Percentiles rank a stretch among this genome's conserved stretches.
phyloP scores from a whole-genome alignment of 75 land plant species.

The Adiantum capillusveneris region DNA sequence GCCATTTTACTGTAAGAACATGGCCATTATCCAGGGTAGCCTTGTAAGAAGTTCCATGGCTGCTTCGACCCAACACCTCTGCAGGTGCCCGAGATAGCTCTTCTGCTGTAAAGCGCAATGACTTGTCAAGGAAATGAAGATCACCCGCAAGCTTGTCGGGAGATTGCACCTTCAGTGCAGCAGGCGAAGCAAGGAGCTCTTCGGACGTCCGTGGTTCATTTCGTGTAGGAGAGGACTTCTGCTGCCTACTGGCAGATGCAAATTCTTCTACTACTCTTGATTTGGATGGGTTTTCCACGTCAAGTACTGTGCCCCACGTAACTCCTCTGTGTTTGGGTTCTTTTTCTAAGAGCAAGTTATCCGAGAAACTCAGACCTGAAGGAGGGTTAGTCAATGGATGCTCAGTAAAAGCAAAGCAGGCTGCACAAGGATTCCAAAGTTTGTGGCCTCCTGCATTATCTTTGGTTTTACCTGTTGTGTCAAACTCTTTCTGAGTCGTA shows the following conservation, averaged over 20 bases:
- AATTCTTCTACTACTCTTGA: neutral
- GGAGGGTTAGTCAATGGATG: neutral
- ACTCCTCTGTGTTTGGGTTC: no score
- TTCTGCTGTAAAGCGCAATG: constrained; percentile 65
- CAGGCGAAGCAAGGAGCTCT: constrained; percentile 38
- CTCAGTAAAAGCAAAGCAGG: neutral
- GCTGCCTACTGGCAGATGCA: neutral
- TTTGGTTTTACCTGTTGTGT: neutral
- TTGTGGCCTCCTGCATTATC: neutral
- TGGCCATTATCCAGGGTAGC: constrained; percentile 81
- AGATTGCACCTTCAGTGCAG: constrained; percentile 53
- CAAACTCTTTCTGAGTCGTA: neutral
- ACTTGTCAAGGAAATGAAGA: constrained; percentile 58
- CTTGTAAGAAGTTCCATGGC: constrained; percentile 91
- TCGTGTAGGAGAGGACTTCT: neutral
- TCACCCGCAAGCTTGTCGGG: constrained; percentile 86
- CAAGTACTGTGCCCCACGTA: no score
- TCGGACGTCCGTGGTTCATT: neutral
- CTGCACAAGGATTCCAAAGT: constrained; percentile 4
- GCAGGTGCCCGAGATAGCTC: constrained; percentile 91
- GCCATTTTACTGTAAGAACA: constrained; percentile 83
- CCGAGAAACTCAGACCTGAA: neutral
- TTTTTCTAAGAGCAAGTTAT: neutral
- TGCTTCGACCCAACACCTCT: constrained; percentile 87
- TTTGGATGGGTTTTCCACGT: no score